Base-by-base conservation (phyloP, 2,329 filamentous ascomycete genomes). In the Penicillium sp. region DNA sequence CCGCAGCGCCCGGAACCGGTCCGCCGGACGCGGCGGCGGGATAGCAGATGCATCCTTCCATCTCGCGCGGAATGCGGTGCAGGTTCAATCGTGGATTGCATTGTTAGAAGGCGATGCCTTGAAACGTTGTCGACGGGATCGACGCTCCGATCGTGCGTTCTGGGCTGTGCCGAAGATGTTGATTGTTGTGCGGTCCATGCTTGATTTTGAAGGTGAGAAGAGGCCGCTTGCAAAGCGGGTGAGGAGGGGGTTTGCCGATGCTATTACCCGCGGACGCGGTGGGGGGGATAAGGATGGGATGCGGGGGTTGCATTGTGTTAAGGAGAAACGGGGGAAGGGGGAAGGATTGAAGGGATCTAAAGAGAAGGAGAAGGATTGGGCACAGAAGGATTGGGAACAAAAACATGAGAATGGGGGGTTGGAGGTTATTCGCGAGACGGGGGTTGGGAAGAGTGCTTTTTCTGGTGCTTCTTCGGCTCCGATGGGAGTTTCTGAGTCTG, bases 21-120 rank as follows among this genome's bases (percentile, higher is more conserved):
- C 73, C 29, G 71, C 78, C 15, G 77, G 76, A 19, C 75, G 78
- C 29, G 77, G 78, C 29, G 80, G 78, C 56, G 79, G 78, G 29
- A 76, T 81, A 10, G 79, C 78, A 4, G 84, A 86, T 64, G 78
- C 82, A 1, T 84, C 82, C 2, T 87, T 84, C 66, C 84, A 86
- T 63, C 78, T 80, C 0, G 60, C 71, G 25, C 69, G 71, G 4
- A 84, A 86, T 60, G 72, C 80, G 0, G 77, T 79, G 13, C 83
- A 84, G 62, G 74, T 86, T 6, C 75, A 79, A n/a, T 79, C 78
- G 0, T 87, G 85, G 84, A 81, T 86, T 51, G 73, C 75, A 1
- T 60, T 77, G 2, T 65, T 85, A 6, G 79, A 83, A 43, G 74
- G 77, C n/a, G 78, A 81, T 8, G 79, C 78, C 6, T 67, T 73